Evolutionary conservation across 2,329 filamentous ascomycete genomes (phyloP), one percentile per base, ranked within the genome.

Genomic region (Epichloe hybrida): DNA sequence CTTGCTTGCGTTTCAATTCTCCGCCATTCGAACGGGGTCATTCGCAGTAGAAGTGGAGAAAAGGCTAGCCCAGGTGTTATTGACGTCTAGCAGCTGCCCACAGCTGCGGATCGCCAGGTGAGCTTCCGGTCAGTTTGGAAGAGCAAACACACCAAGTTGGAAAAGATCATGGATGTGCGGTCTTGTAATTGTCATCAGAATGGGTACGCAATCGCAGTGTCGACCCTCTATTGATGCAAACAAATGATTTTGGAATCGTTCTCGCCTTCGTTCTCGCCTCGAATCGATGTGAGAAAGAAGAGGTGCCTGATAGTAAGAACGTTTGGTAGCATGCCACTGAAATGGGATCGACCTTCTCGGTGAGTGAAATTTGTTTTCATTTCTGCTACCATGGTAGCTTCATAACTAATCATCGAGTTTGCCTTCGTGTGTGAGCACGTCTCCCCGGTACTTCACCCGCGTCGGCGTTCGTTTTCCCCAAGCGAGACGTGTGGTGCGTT

Each of bases 381-480:
- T 52, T 44, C 50, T 49, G 46, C 42, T 49, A 42, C 13, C 21
- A 31, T 20, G n/a, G 36, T 46, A 34, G n/a, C 27, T 41, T 46
- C 43, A 50, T 34, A 43, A 46, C 47, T 52, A 52, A 46, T 46
- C 27, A 34, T 46, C 27, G 21, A 46, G n/a, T 34, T 17, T 6
- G 31, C n/a, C 37, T n/a, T 43, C 17, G 36, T 27, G 5, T 34
- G 15, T 11, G 12, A 40, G 27, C 5, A 36, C 38, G n/a, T 31
- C 34, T 20, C 13, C 8, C 20, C 4, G 31, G 20, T 11, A 37
- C 27, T 42, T 46, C 13, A 42, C 34, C 21, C 21, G 34, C 13
- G 11, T 27, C 27, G 38, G 37, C 20, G 27, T 37, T 34, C 23
- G 31, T 31, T 13, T 31, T 6, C 17, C 17, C 20, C 15, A 27